phyloP scores from a whole-genome alignment of 352 stramenopile genomes.

The Globisporangium sylvaticum region DNA sequence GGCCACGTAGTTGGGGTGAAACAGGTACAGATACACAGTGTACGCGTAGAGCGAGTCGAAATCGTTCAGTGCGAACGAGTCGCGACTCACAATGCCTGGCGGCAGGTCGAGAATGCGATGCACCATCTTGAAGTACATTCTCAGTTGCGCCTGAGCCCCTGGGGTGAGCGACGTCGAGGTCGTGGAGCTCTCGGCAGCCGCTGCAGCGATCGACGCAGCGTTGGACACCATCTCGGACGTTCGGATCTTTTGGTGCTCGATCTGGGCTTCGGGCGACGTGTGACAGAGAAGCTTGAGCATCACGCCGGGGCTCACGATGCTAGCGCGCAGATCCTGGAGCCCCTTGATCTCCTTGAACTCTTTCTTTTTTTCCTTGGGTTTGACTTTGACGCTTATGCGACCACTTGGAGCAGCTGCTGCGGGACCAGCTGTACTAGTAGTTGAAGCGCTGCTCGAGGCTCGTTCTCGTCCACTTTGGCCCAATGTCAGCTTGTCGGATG shows the following conservation, averaged over 20 bases:
- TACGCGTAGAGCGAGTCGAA: slow-evolving; percentile 75
- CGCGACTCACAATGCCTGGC: slow-evolving; percentile 56
- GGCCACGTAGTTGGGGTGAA: slow-evolving; percentile 60
- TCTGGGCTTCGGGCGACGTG: slow-evolving; percentile 39
- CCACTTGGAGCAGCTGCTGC: background rate
- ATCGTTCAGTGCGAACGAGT: slow-evolving; percentile 69
- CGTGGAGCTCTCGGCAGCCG: slow-evolving; percentile 41
- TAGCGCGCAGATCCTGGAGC: slow-evolving; percentile 50
- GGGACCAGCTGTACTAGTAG: background rate
- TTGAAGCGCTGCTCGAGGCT: background rate
- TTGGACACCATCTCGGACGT: slow-evolving; percentile 29
- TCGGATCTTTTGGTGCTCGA: slow-evolving; percentile 50
- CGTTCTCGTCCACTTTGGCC: background rate
- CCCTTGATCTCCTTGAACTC: slow-evolving; percentile 62
- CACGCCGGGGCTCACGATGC: slow-evolving; percentile 49
- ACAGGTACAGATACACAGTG: slow-evolving; percentile 54
- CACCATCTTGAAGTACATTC: slow-evolving; percentile 71
- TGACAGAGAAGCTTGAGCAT: slow-evolving; percentile 79
- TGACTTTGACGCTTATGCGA: slow-evolving; percentile 15
- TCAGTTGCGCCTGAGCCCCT: slow-evolving; percentile 52
- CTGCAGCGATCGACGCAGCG: slow-evolving; percentile 17
- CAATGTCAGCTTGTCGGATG: background rate
- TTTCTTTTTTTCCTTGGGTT: slow-evolving; percentile 62
- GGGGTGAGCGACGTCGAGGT: slow-evolving; percentile 49
- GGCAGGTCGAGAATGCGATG: slow-evolving; percentile 46